These are phyloP conservation scores for Allium fistulosum DNA, from an alignment of 106 monocot species.

Conservation along the genomic window DNA sequence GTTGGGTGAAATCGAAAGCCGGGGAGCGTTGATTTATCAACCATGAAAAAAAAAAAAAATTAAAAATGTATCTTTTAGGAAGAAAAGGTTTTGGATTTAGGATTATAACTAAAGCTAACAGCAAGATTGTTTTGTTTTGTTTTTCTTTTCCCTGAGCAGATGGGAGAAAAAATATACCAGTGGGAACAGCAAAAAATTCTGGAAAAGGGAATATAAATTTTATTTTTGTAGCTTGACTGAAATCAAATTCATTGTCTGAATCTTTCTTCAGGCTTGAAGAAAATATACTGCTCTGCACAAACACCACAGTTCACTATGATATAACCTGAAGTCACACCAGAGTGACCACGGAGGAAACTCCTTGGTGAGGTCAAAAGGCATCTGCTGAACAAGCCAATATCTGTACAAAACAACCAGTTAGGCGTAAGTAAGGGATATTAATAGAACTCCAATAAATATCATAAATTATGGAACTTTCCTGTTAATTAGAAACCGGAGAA, in stretches of 20 bases:
- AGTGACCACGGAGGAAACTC: slow-evolving; percentile 19
- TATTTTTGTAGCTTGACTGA: too few species aligned
- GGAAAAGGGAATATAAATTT: too few species aligned
- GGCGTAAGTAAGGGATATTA: background rate
- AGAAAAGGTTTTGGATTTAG: background rate
- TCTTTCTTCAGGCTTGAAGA: slow-evolving; percentile 23
- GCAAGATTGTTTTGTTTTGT: background rate
- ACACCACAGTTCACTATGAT: slow-evolving; percentile 31
- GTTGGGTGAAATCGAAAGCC: slow-evolving; percentile 73
- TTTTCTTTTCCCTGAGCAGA: background rate
- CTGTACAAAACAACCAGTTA: slow-evolving; percentile 15
- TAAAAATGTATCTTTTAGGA: background rate
- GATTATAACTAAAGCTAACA: background rate
- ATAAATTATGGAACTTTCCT: too few species aligned
- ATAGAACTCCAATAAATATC: background rate
- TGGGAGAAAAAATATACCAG: too few species aligned
- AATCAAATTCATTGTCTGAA: background rate
- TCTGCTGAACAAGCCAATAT: slow-evolving; percentile 24
- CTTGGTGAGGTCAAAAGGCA: slow-evolving; percentile 46
- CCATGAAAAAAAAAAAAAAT: slow-evolving; percentile 7
- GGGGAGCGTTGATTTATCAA: slow-evolving; percentile 26
- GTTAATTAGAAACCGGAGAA: too few species aligned
- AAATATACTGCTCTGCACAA: slow-evolving; percentile 14
- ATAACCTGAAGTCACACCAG: slow-evolving; percentile 32
- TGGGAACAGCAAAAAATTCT: too few species aligned